Evolutionary conservation across 2,329 filamentous ascomycete genomes (phyloP), one percentile per base, ranked within the genome.

Genomic region (Penicillium sp.): DNA sequence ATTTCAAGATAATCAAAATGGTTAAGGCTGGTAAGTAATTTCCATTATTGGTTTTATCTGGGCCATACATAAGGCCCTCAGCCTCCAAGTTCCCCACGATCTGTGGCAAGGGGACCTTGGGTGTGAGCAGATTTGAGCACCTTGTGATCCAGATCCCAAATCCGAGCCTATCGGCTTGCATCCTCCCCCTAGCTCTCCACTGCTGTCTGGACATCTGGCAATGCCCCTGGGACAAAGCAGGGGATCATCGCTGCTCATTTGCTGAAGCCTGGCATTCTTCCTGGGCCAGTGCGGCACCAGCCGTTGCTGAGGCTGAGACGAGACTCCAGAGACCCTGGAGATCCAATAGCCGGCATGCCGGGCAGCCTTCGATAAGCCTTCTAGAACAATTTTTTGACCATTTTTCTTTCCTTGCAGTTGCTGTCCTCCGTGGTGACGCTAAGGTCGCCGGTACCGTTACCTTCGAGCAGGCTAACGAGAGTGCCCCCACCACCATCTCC

Each of bases 401-500:
- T 9, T 39, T 32, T 29, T 35, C 10, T 41, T 35, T 35, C 29
- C 21, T 15, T 45, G 42, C 70, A 97, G 94, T 97, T 81, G 90
- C 89, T 80, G 91, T 96, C 77, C 81, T 99, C 83, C 93, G 94
- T 79, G 94, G 94, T 85, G 94, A 97, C 86, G 91, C 91, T 78
- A 96, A 92, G 83, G 82, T 99, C 84, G 81, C 86, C 75, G 94
- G 94, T 73, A 94, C 90, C 79, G 89, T 99, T 73, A 88, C 86
- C 81, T 97, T 99, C 79, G 91, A 96, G 83, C 94, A 99, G 82
- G 83, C 83, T 65, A 85, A 83, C 75, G 94, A 97, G 84, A 85
- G 81, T 69, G 79, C 84, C 68, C 86, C 88, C 67, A 97, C 94
- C 74, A 93, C 83, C 76, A 84, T 99, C 81, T 85, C 88, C 73